A percentile compares a stretch with the other conserved stretches of the same genome.
phyloP scores from a whole-genome alignment of 768 basidiomycete genomes.

The Kwoniella pini region DNA sequence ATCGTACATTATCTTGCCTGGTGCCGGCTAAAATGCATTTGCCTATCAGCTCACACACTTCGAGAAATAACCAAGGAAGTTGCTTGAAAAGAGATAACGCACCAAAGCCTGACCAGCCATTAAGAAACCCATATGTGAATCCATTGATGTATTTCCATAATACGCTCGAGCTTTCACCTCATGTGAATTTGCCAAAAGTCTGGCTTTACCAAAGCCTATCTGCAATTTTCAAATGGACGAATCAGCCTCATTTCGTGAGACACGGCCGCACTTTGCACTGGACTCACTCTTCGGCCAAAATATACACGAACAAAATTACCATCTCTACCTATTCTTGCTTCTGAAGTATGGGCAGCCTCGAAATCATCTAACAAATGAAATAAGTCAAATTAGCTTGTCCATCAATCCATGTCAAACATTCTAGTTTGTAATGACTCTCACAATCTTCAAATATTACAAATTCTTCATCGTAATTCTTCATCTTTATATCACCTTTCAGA shows the following conservation, averaged over 20 bases:
- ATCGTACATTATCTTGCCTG: constrained; percentile 91
- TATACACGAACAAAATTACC: constrained; percentile 44
- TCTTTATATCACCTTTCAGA: constrained; percentile 74
- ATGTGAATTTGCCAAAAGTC: constrained; percentile 54
- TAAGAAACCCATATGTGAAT: constrained; percentile 86
- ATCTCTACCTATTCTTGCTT: constrained; percentile 26
- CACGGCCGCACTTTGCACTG: too few relatives aligned
- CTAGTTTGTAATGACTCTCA: constrained; percentile 54
- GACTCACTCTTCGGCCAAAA: constrained; percentile 48
- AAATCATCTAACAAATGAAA: constrained; percentile 22
- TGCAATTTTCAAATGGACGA: too few relatives aligned
- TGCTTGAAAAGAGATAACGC: constrained; percentile 30
- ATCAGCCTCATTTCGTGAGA: background rate
- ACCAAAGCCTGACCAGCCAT: constrained; percentile 97
- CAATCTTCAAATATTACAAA: constrained; percentile 85
- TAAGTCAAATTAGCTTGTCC: constrained; percentile 9
- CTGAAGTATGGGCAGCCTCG: constrained; percentile 11
- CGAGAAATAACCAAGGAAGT: too few relatives aligned
- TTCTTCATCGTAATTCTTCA: constrained; percentile 74
- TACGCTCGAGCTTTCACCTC: constrained; percentile 87
- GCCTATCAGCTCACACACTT: background rate
- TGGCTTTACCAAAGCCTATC: constrained; percentile 56
- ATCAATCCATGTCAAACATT: background rate
- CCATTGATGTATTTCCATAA: constrained; percentile 98
- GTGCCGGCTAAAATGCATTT: constrained; percentile 63